Conservation (phyloP, 345 rosid genomes). For the Pistacia integerrima region DNA sequence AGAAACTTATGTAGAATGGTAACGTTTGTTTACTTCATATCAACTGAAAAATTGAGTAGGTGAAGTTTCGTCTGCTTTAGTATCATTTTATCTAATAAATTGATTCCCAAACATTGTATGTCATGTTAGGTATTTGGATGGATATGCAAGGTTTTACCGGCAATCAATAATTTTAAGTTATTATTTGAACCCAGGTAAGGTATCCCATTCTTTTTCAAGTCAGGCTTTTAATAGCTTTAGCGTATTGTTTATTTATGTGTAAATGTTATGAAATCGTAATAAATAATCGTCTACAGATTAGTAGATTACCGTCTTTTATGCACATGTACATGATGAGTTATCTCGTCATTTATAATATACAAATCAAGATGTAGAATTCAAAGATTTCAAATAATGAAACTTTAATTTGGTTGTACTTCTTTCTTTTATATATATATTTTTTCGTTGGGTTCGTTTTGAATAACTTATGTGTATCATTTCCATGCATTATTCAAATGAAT, state of each 20-base stretch:
- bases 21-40: not conserved
- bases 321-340: not conserved
- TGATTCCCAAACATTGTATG: slow-evolving; percentile 5
- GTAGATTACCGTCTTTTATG: not conserved
- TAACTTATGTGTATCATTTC: not conserved
- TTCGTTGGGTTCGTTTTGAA: not conserved
- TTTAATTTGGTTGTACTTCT: not conserved
- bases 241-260: not conserved
- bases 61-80: not conserved
- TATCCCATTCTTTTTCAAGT: slow-evolving; percentile 2
- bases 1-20: not conserved
- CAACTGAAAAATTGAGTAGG: not conserved
- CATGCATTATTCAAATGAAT: not conserved
- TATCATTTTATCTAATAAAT: slow-evolving; percentile 12
- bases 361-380: not conserved
- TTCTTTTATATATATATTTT: not conserved
- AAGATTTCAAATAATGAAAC: not conserved
- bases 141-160: slow-evolving; percentile 68
- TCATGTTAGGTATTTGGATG: slow-evolving; percentile 78
- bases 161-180: slow-evolving; percentile 77
- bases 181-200: slow-evolving; percentile 78
- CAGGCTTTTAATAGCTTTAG: not conserved
- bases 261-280: not conserved
- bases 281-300: not conserved
- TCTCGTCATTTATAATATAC: not conserved